Conservation (phyloP, 768 basidiomycete genomes). For the Termitomyces heimii region DNA sequence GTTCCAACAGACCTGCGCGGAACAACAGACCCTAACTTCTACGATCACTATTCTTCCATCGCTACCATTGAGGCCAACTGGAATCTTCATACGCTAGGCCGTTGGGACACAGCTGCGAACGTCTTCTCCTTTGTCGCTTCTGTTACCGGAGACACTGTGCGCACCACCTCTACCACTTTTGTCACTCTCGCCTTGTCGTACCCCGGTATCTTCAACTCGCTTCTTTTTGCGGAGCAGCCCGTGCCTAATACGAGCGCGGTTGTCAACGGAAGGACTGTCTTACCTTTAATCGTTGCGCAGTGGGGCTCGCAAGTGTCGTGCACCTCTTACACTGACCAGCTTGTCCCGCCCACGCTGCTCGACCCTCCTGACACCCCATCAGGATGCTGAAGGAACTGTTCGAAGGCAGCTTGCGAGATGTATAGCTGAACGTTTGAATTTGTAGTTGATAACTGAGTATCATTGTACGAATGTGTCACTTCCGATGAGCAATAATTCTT, state of each 20-base stretch:
- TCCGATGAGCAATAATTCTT: too few relatives aligned
- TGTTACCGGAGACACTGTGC: conserved; percentile 35
- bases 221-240: conserved; percentile 9
- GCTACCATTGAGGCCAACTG: conserved; percentile 58
- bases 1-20: conserved; percentile 37
- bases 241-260: conserved; percentile 21
- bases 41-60: conserved; percentile 56
- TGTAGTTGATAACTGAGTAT: background rate
- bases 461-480: background rate
- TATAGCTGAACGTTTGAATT: background rate
- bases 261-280: conserved; percentile 19
- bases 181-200: conserved; percentile 19
- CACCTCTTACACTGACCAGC: conserved; percentile 13
- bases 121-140: conserved; percentile 49
- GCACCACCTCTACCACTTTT: conserved; percentile 5
- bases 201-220: conserved; percentile 21
- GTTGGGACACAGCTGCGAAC: conserved; percentile 32
- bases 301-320: conserved; percentile 17
- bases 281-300: conserved; percentile 15
- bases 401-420: background rate
- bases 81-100: conserved; percentile 56
- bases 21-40: conserved; percentile 48
- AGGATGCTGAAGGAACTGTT: background rate
- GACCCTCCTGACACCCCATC: conserved; percentile 3
- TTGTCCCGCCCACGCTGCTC: conserved; percentile 8